phyloP scores from a whole-genome alignment of 2,329 filamentous ascomycete genomes.

The Byssochlamys sp. region DNA sequence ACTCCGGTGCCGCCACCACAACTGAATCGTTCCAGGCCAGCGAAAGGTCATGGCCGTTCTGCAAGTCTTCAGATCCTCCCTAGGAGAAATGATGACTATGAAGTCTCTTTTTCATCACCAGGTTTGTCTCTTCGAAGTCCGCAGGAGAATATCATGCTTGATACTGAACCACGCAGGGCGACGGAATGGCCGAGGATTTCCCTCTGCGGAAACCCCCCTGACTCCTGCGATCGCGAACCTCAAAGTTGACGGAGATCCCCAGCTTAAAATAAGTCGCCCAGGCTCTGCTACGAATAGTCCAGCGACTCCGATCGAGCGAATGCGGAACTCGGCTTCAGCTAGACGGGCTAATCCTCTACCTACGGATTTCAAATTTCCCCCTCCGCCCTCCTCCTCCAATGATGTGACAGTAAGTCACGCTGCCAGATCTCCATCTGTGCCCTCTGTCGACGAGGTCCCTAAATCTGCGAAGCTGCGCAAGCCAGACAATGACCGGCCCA shows the following conservation, averaged over 20 bases:
- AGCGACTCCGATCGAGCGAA: constrained; percentile 26
- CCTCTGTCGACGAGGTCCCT: constrained; percentile 17
- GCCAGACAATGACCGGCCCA: constrained; percentile 17
- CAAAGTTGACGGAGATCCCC: constrained; percentile 26
- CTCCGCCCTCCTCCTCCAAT: constrained; percentile 26
- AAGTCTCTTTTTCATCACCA: constrained; percentile 11
- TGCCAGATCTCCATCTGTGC: constrained; percentile 20
- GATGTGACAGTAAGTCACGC: constrained; percentile 17
- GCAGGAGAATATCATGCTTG: not conserved
- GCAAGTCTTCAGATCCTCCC: constrained; percentile 69
- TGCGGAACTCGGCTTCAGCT: constrained; percentile 34
- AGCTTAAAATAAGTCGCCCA: constrained; percentile 16
- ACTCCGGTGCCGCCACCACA: constrained; percentile 21
- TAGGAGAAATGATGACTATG: constrained; percentile 35
- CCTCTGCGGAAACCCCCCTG: constrained; percentile 21
- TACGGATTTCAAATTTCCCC: constrained; percentile 50
- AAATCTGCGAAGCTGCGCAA: constrained; percentile 9
- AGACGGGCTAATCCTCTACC: constrained; percentile 27
- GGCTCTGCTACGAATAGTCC: constrained; percentile 22
- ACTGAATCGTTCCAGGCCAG: constrained; percentile 42
- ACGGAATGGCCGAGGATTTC: constrained; percentile 23
- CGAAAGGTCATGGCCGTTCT: constrained; percentile 62
- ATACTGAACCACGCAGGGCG: constrained; percentile 19
- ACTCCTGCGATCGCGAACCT: constrained; percentile 17
- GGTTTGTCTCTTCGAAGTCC: not conserved